phyloP scores from a whole-genome alignment of 1,139 yeast species.

The Kodamaea anthophila region DNA sequence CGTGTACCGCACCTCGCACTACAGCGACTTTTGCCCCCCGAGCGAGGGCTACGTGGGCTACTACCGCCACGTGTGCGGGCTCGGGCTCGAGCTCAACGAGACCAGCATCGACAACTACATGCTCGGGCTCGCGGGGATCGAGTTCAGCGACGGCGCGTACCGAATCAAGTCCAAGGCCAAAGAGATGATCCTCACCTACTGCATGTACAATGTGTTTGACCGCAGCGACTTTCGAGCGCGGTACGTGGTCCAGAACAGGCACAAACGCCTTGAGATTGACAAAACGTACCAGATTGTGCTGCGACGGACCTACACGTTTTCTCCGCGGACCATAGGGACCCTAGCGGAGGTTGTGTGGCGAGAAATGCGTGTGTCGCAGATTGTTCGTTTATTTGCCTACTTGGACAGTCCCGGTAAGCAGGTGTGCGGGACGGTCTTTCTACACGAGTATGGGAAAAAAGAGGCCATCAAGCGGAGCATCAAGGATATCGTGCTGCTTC shows the following conservation, averaged over 20 bases:
- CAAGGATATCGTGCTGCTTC: slow-evolving; percentile 16
- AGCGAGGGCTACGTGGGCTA: slow-evolving; percentile 36
- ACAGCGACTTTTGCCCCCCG: slow-evolving; percentile 21
- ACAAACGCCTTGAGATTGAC: slow-evolving; percentile 21
- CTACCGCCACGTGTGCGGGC: slow-evolving; percentile 37
- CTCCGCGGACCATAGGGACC: slow-evolving; percentile 16
- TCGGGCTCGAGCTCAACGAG: slow-evolving; percentile 18
- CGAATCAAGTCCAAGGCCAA: slow-evolving; percentile 16
- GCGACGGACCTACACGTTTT: slow-evolving; percentile 16
- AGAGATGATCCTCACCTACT: slow-evolving; percentile 41
- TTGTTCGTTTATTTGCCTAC: slow-evolving; percentile 26
- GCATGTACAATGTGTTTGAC: slow-evolving; percentile 44
- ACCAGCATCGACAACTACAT: slow-evolving; percentile 27
- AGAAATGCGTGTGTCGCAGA: slow-evolving; percentile 31
- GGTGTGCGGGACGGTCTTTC: slow-evolving; percentile 30
- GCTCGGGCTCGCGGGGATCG: slow-evolving; percentile 23
- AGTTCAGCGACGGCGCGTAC: slow-evolving; percentile 13
- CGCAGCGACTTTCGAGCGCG: slow-evolving; percentile 42
- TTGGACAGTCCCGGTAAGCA: slow-evolving; percentile 32
- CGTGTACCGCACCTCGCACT: slow-evolving; percentile 27
- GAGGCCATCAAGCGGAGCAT: slow-evolving; percentile 14
- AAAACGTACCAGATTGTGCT: slow-evolving; percentile 25
- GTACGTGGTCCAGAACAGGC: slow-evolving; percentile 20
- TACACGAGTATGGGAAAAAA: slow-evolving; percentile 19
- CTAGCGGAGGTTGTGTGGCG: slow-evolving; percentile 25